These are phyloP conservation scores for Aspergillus homomorphus DNA, from an alignment of 495 filamentous ascomycete genomes.

Conservation along the genomic window DNA sequence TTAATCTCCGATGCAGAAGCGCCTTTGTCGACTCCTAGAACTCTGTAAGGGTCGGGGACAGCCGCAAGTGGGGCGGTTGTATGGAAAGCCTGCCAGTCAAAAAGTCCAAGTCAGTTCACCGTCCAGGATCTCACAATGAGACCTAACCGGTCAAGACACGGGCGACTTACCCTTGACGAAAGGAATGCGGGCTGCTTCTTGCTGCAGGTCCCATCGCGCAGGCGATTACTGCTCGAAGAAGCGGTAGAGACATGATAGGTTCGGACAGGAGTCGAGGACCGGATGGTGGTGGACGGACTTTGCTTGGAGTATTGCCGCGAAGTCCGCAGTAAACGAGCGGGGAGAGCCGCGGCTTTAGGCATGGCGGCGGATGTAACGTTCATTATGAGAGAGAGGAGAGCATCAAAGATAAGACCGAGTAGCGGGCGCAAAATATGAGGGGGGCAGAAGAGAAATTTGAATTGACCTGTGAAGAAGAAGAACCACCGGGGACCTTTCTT, in stretches of 20 bases:
- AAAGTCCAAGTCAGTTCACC: conserved; percentile 12
- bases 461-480: conserved; percentile 3
- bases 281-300: conserved; percentile 19
- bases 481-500: conserved; percentile 5
- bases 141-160: neutral
- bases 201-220: conserved; percentile 19
- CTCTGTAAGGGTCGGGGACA: conserved; percentile 77
- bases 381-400: conserved; percentile 26
- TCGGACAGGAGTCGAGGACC: conserved; percentile 26
- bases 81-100: conserved; percentile 65
- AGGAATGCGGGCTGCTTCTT: conserved; percentile 15
- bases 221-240: conserved; percentile 22
- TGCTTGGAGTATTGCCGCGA: conserved; percentile 39
- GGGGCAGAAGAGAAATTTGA: neutral
- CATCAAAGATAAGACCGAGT: conserved; percentile 6
- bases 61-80: conserved; percentile 59
- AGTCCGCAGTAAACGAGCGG: conserved; percentile 42
- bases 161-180: conserved; percentile 32
- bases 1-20: conserved; percentile 89
- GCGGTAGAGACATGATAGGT: conserved; percentile 27
- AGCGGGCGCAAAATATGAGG: too few relatives aligned
- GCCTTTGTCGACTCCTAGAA: conserved; percentile 76
- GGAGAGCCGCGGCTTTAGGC: conserved; percentile 46
- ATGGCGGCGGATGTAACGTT: conserved; percentile 40
- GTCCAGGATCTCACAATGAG: neutral